phyloP scores from a whole-genome alignment of 148 eudicot genomes.

The Gaultheria prostrata region DNA sequence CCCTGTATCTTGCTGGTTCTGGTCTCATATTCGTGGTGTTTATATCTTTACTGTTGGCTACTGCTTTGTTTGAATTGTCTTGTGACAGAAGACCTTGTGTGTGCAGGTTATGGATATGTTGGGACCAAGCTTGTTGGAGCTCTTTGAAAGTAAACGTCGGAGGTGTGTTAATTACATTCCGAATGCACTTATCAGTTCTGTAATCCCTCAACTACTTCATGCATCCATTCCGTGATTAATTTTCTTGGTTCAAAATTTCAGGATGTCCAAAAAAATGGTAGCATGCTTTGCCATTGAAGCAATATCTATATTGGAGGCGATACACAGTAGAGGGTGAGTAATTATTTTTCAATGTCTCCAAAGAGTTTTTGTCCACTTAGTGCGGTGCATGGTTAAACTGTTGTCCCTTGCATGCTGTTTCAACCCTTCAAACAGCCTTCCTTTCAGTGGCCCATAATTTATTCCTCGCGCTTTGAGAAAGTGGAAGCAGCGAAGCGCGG shows the following conservation, averaged over 20 bases:
- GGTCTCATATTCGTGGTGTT: too few species aligned
- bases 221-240: background rate
- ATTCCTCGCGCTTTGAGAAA: too few species aligned
- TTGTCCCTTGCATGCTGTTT: too few species aligned
- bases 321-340: conserved; percentile 70
- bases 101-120: conserved; percentile 79
- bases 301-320: conserved; percentile 69
- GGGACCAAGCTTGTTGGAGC: conserved; percentile 84
- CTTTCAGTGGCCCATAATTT: too few species aligned
- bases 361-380: too few species aligned
- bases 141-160: conserved; percentile 54
- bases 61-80: background rate
- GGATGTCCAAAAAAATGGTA: conserved; percentile 76
- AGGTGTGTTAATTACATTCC: conserved; percentile 34
- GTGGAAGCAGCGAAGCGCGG: too few species aligned
- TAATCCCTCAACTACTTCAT: background rate
- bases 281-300: conserved; percentile 87
- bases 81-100: background rate
- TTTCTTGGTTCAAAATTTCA: conserved; percentile 22
- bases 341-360: background rate
- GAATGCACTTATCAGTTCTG: too few species aligned
- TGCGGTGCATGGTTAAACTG: too few species aligned
- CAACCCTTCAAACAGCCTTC: conserved; percentile 20
- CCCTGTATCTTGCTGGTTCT: too few species aligned
- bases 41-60: background rate